These are phyloP conservation scores for Kodamaea nitidulidarum DNA, from an alignment of 805 yeast genomes.

Conservation along the genomic window DNA sequence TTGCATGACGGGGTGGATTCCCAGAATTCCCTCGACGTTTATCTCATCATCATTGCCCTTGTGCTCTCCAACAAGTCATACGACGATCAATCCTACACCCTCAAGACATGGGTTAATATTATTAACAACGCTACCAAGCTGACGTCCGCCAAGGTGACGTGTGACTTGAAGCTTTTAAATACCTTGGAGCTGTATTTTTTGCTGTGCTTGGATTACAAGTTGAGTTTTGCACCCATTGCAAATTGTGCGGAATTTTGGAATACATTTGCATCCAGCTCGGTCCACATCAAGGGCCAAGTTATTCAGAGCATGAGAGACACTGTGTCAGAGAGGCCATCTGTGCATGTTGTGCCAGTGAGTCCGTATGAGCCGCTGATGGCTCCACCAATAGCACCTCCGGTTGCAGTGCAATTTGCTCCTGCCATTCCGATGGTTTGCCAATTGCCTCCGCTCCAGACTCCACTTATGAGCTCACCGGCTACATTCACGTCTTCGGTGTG, in stretches of 20 bases:
- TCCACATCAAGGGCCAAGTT: neutral
- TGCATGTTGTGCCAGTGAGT: neutral
- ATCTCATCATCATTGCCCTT: slow-evolving; percentile 23
- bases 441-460: slow-evolving; percentile 2
- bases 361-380: neutral
- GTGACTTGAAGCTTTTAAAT: slow-evolving; percentile 24
- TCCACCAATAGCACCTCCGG: slow-evolving; percentile 2
- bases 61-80: slow-evolving; percentile 38
- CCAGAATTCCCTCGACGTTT: slow-evolving; percentile 13
- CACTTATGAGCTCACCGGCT: slow-evolving; percentile 4
- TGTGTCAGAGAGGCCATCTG: neutral
- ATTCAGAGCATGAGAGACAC: neutral
- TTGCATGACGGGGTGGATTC: slow-evolving; percentile 11
- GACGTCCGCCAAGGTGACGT: slow-evolving; percentile 7
- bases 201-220: slow-evolving; percentile 22
- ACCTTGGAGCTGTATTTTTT: slow-evolving; percentile 27
- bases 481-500: slow-evolving; percentile 4
- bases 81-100: slow-evolving; percentile 49
- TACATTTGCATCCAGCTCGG: slow-evolving; percentile 8
- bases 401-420: slow-evolving; percentile 1
- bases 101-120: slow-evolving; percentile 43
- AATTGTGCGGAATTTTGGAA: slow-evolving; percentile 24
- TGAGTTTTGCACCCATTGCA: slow-evolving; percentile 21
- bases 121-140: slow-evolving; percentile 11
- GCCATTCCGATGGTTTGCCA: slow-evolving; percentile 1